Conservation (phyloP, 2,329 filamentous ascomycete genomes). For the Epichloe sibirici region DNA sequence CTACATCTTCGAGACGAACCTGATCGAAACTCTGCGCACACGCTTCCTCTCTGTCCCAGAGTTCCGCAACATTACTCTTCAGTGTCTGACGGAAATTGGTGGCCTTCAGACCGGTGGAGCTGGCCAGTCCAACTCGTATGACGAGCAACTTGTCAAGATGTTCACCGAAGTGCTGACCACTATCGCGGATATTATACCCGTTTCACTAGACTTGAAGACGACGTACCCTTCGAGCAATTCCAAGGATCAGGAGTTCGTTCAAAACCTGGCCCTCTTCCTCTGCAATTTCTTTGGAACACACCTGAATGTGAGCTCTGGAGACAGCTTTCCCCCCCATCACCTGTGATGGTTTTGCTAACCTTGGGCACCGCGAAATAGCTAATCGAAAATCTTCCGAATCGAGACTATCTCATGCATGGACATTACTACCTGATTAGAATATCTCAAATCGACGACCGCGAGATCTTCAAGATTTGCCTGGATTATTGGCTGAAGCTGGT, state of each 20-base stretch:
- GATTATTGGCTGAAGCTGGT: conserved; percentile 99
- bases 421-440: conserved; percentile 98
- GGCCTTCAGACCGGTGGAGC: conserved; percentile 72
- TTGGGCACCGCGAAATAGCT: conserved; percentile 37
- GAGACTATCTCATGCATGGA: conserved; percentile 86
- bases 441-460: conserved; percentile 94
- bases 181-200: conserved; percentile 84
- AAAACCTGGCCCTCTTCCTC: conserved; percentile 89
- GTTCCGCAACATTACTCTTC: conserved; percentile 92
- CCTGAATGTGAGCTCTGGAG: conserved; percentile 48
- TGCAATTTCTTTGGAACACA: conserved; percentile 96
- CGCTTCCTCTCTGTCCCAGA: conserved; percentile 88
- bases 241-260: conserved; percentile 91
- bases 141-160: conserved; percentile 95
- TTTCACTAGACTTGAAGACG: conserved; percentile 78
- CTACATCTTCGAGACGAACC: conserved; percentile 95
- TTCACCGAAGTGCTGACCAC: conserved; percentile 93
- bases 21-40: conserved; percentile 88
- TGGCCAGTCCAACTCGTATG: conserved; percentile 60
- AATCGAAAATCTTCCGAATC: conserved; percentile 90
- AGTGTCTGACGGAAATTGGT: conserved; percentile 94
- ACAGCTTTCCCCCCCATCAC: not conserved
- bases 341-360: not conserved
- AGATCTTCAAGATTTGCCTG: conserved; percentile 98
- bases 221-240: conserved; percentile 89